Base-by-base conservation (phyloP, 106 monocot species). In the Allium cepa region DNA sequence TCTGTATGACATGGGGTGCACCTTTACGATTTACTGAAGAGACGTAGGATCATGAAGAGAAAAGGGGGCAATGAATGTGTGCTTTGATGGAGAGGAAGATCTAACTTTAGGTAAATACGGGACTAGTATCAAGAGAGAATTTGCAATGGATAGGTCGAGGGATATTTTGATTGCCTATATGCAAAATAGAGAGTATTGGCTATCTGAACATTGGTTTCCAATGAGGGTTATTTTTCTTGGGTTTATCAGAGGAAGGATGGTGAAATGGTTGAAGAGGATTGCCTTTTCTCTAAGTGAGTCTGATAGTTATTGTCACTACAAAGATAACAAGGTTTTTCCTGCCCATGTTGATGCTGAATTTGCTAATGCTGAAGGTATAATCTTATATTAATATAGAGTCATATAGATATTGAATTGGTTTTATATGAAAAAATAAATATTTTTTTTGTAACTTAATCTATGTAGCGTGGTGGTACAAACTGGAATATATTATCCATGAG, bases 381-480 rank as follows among this genome's bases (percentile, higher is more conserved):
- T n/a, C 0, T 16, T 58, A 7, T 8, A 58, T 58, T 7, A n/a
- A 58, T 58, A 36, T 58, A 59, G 4, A 17, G 16, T n/a, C 9
- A 17, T 17, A 13, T 8, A 2, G 18, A 59, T 59, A 8, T 15
- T 16, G 22, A 59, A 59, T 36, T 36, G 36, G 36, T 36, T 36
- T 36, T 22, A 1, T 36, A 36, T 36, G 36, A 36, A 0, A 22
- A 22, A 22, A 22, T 22, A 22, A 22, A 22, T 22, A 22, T 0
- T 22, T 36, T 0, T 36, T 22, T 59, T 59, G 15, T 64, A 11
- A 22, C 15, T 67, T 67, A 11, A 49, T 17, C 49, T 13, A 14
- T 26, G 51, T 2, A 99, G 97, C 82, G 0, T 99, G 97, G 97
- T 99, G 97, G 97, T 99, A 99, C 75, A 99, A 89, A 66, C 92